Base-by-base conservation (phyloP, 352 stramenopile genomes). In the Globisporangium mamillatum region DNA sequence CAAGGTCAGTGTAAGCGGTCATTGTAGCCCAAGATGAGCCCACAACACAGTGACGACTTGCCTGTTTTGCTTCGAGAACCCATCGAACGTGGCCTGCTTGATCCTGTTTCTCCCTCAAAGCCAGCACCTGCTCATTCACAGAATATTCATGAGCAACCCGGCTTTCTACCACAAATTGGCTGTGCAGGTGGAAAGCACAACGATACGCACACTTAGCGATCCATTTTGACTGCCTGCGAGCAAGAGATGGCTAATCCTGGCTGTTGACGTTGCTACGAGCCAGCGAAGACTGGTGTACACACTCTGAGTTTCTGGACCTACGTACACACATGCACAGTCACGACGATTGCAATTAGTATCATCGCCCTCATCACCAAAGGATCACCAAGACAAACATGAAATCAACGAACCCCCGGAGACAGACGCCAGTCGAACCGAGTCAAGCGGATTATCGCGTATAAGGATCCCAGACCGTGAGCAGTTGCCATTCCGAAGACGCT, bases 201-300 rank as follows among this genome's bases (percentile, higher is more conserved):
- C 29, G 29, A 16, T 2, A 60, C 12, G 5, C 76, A 84, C 78
- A 59, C 24, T 77, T n/a, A 84, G 34, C 8, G 78, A 79, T 18
- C 78, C 75, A 36, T 81, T 72, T 55, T 73, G 63, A 8, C 71
- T 79, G 14, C 78, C 78, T 4, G 65, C 68, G 44, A 86, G 60
- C 3, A 86, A 48, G 48, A 81, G 72, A 20, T 77, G 56, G 12
- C 67, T 41, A 24, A 52, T 76, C 5, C 20, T 62, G 41, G 22
- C 18, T 1, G 56, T 2, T 3, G 64, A 41, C 20, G 64, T 63
- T 27, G 29, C 32, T 27, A 48, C 44, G 6, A 69, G 46, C 75
- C 75, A 84, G 7, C 66, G 61, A 54, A 82, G 55, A 44, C 48
- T 75, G 50, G 72, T 77, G 57, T 44, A 41, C 50, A 57, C 34